Percentiles rank a stretch among this genome's conserved stretches.
phyloP scores from a whole-genome alignment of 441 rosid genomes.

The Jatropha podagrica region DNA sequence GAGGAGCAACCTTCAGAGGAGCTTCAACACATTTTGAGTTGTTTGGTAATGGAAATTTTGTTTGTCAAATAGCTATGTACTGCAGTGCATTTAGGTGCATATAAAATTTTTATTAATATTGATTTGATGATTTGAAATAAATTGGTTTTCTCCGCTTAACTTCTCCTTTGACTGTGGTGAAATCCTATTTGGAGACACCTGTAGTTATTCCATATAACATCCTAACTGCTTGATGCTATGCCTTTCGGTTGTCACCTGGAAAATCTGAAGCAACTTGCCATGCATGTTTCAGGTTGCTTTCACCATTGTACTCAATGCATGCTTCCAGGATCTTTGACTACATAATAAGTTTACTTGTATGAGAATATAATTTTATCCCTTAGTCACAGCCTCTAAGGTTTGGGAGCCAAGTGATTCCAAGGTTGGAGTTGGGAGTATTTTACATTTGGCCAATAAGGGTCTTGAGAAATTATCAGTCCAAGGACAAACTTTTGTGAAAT shows the following conservation, averaged over 20 bases:
- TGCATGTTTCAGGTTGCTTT: background rate
- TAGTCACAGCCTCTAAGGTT: background rate
- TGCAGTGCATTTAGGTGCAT: conserved; percentile 14
- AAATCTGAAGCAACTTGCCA: background rate
- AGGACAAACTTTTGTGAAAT: conserved; percentile 5
- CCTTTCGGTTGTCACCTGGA: conserved; percentile 3
- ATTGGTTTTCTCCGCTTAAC: background rate
- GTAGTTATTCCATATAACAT: background rate
- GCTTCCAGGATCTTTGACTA: background rate
- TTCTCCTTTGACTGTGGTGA: background rate
- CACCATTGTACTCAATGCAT: background rate
- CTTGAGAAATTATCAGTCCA: conserved; percentile 4
- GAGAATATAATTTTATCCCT: conserved; percentile 2
- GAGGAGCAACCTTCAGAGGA: conserved; percentile 80
- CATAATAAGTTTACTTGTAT: background rate
- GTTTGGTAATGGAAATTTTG: conserved; percentile 61
- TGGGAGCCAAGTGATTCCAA: background rate
- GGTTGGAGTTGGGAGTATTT: background rate
- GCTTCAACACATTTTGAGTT: conserved; percentile 77
- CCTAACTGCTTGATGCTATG: conserved; percentile 1
- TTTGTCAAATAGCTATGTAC: conserved; percentile 19
- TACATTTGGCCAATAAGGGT: conserved; percentile 7
- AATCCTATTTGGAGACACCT: background rate
- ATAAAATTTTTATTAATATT: background rate
- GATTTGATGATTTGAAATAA: conserved; percentile 5